These are phyloP conservation scores for Termitomyces sp. DNA, from an alignment of 768 basidiomycete species.

Conservation along the genomic window DNA sequence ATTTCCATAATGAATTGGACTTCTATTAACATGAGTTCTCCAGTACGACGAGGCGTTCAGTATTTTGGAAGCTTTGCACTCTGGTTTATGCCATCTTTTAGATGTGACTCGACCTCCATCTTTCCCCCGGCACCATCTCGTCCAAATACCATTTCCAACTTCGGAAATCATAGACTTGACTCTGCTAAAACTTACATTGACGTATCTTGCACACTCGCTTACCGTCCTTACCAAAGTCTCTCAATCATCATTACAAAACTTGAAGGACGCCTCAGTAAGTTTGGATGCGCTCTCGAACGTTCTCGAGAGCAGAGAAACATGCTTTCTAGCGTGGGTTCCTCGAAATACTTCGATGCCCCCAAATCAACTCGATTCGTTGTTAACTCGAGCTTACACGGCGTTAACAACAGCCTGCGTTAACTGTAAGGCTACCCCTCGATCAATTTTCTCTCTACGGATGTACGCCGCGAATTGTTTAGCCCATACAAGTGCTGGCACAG, in stretches of 20 bases:
- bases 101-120: constrained; percentile 10
- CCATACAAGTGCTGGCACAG: constrained; percentile 40
- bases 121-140: constrained; percentile 20
- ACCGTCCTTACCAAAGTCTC: constrained; percentile 29
- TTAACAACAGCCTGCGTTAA: constrained; percentile 38
- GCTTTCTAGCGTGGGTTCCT: constrained; percentile 52
- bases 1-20: not conserved
- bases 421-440: constrained; percentile 17
- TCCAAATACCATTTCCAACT: constrained; percentile 41
- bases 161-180: constrained; percentile 22
- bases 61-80: constrained; percentile 42
- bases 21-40: not conserved
- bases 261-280: not conserved
- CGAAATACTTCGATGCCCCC: constrained; percentile 34
- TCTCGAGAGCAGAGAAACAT: constrained; percentile 21
- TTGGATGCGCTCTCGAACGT: constrained; percentile 23
- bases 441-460: constrained; percentile 30
- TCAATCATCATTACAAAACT: constrained; percentile 1
- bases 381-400: constrained; percentile 55
- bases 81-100: constrained; percentile 33
- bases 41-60: constrained; percentile 51
- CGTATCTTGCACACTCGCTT: constrained; percentile 54
- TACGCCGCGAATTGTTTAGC: constrained; percentile 44
- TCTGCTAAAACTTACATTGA: constrained; percentile 51
- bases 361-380: constrained; percentile 52